These are phyloP conservation scores for Trametes punicea DNA, from an alignment of 768 basidiomycete genomes.

Conservation along the genomic window DNA sequence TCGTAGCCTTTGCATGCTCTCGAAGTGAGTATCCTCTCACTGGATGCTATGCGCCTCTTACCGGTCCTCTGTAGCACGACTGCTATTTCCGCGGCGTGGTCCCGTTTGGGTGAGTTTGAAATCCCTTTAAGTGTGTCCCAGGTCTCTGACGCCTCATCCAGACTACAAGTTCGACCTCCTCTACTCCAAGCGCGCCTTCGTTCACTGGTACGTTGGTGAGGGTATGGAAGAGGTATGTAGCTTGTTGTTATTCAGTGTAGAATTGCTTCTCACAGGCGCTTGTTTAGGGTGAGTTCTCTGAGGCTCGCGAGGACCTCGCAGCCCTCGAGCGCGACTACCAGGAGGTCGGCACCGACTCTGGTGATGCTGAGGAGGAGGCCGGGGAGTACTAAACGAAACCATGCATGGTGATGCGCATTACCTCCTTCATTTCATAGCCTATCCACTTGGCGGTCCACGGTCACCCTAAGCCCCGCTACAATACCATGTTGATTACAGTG, in stretches of 20 bases:
- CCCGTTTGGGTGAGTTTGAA: slow-evolving; percentile 64
- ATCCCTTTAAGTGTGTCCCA: background rate
- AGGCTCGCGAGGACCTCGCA: slow-evolving; percentile 96
- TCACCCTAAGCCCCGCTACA: slow-evolving; percentile 20
- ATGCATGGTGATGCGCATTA: slow-evolving; percentile 5
- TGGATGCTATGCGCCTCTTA: background rate
- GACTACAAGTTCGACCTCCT: slow-evolving; percentile 99
- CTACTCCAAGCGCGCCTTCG: slow-evolving; percentile 93
- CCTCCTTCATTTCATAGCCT: slow-evolving; percentile 16
- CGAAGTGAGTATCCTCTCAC: slow-evolving; percentile 50
- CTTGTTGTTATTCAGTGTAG: background rate
- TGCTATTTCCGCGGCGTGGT: slow-evolving; percentile 93
- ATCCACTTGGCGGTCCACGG: slow-evolving; percentile 9
- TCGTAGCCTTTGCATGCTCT: slow-evolving; percentile 96
- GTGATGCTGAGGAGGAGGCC: slow-evolving; percentile 54
- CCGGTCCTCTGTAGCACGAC: slow-evolving; percentile 62
- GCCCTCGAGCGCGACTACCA: slow-evolving; percentile 96
- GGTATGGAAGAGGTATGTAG: slow-evolving; percentile 89
- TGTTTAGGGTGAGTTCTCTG: slow-evolving; percentile 89
- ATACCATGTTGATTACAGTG: slow-evolving; percentile 20
- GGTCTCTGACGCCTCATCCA: slow-evolving; percentile 20
- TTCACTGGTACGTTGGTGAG: slow-evolving; percentile 96
- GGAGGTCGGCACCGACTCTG: slow-evolving; percentile 80
- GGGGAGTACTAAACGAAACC: slow-evolving; percentile 45
- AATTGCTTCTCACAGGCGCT: slow-evolving; percentile 14